phyloP scores from a whole-genome alignment of 495 filamentous ascomycete species.

The Penicillium psychrofluorescens region DNA sequence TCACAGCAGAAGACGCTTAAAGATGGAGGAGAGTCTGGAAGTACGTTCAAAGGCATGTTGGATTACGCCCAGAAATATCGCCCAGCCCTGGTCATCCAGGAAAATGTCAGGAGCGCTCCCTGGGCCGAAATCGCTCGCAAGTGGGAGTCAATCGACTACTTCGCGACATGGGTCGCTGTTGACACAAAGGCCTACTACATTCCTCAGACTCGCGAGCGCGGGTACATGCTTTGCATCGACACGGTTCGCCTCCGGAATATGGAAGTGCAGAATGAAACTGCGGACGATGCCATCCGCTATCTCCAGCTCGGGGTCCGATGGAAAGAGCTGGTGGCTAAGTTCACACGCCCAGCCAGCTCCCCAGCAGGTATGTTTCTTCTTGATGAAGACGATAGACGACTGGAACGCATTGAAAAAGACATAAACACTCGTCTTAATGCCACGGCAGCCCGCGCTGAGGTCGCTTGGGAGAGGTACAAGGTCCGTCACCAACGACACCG shows the following conservation, averaged over 20 bases:
- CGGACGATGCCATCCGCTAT: not conserved
- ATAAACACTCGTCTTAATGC: conserved; percentile 17
- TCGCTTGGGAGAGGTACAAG: conserved; percentile 53
- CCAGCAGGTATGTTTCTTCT: conserved; percentile 58
- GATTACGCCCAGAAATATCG: conserved; percentile 45
- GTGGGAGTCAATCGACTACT: conserved; percentile 51
- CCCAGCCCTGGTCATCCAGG: conserved; percentile 62
- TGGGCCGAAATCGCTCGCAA: conserved; percentile 50
- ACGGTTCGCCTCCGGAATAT: conserved; percentile 16
- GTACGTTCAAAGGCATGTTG: conserved; percentile 61
- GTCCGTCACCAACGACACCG: conserved; percentile 49
- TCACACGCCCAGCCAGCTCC: conserved; percentile 54
- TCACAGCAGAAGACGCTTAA: conserved; percentile 31
- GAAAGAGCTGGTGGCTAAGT: conserved; percentile 27
- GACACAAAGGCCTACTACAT: conserved; percentile 76
- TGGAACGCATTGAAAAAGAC: conserved; percentile 41
- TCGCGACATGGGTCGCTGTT: conserved; percentile 30
- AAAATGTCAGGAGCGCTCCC: conserved; percentile 62
- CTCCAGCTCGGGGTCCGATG: conserved; percentile 12
- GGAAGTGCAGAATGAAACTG: conserved; percentile 4
- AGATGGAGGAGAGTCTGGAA: conserved; percentile 56
- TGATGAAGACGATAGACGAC: conserved; percentile 46
- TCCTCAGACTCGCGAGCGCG: conserved; percentile 68
- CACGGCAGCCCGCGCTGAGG: conserved; percentile 6
- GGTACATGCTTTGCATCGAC: conserved; percentile 65